Percentiles rank a stretch among this genome's conserved stretches.
These are phyloP conservation scores for Piloderma croceum DNA, from an alignment of 768 basidiomycete species.

Conservation along the genomic window DNA sequence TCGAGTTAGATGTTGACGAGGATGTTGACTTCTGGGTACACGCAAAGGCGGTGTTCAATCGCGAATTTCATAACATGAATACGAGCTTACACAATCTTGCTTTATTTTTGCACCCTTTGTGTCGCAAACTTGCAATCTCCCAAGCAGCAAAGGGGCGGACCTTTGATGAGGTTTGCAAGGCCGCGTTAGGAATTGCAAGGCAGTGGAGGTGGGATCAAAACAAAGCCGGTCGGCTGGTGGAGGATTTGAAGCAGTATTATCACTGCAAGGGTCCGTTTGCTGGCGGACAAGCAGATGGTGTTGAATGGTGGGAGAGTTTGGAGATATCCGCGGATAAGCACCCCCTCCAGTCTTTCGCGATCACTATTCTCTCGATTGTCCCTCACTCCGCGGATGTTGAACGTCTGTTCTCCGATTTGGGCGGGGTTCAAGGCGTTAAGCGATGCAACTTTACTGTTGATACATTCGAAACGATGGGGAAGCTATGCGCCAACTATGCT, in stretches of 20 bases:
- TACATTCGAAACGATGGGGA: constrained; percentile 13
- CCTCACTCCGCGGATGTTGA: constrained; percentile 26
- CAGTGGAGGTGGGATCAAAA: constrained; percentile 22
- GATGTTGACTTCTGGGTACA: constrained; percentile 22
- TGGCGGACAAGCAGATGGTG: constrained; percentile 15
- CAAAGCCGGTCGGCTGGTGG: constrained; percentile 14
- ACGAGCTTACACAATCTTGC: constrained; percentile 28
- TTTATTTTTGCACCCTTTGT: constrained; percentile 32
- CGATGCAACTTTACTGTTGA: constrained; percentile 14
- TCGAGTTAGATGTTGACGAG: constrained; percentile 12
- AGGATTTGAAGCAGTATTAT: constrained; percentile 22
- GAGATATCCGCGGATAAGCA: constrained; percentile 7
- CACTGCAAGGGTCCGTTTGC: constrained; percentile 18
- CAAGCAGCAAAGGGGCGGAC: constrained; percentile 13
- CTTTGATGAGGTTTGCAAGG: constrained; percentile 16
- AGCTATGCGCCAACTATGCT: constrained; percentile 13
- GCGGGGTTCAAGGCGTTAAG: constrained; percentile 14
- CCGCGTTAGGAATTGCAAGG: constrained; percentile 16
- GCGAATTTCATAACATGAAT: constrained; percentile 27
- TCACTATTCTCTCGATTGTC: constrained; percentile 19
- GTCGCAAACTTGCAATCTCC: constrained; percentile 28
- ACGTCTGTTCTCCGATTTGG: constrained; percentile 18
- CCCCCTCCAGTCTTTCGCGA: constrained; percentile 16
- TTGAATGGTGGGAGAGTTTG: constrained; percentile 23
- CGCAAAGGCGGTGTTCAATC: constrained; percentile 21